These are phyloP conservation scores for Polysphondylium violaceum DNA, from an alignment of 78 protist species.

Conservation along the genomic window DNA sequence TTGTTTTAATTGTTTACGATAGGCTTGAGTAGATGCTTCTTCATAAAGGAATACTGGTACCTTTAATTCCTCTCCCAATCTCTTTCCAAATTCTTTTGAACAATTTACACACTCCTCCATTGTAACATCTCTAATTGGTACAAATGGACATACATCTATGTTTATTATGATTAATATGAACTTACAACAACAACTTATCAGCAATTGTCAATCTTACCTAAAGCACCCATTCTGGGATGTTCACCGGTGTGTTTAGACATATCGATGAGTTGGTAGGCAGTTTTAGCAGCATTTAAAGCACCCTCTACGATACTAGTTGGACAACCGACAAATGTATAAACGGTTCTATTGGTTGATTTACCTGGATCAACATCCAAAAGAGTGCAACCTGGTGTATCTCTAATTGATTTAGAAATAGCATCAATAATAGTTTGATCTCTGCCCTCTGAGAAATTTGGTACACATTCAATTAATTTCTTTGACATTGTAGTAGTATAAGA, in stretches of 20 bases:
- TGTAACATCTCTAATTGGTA: slow-evolving; percentile 79
- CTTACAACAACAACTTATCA: slow-evolving; percentile 20
- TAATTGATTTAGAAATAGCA: slow-evolving; percentile 72
- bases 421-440: slow-evolving; percentile 76
- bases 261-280: slow-evolving; percentile 74
- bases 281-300: slow-evolving; percentile 57
- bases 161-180: background rate
- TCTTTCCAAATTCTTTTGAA: slow-evolving; percentile 53
- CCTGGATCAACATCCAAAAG: slow-evolving; percentile 85
- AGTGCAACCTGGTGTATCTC: slow-evolving; percentile 67
- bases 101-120: slow-evolving; percentile 79
- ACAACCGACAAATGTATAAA: slow-evolving; percentile 79
- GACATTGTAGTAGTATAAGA: background rate
- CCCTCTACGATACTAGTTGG: slow-evolving; percentile 76
- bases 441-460: slow-evolving; percentile 87
- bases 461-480: slow-evolving; percentile 81
- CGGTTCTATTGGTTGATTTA: slow-evolving; percentile 83
- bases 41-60: slow-evolving; percentile 80
- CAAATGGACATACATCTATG: slow-evolving; percentile 83
- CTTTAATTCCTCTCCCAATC: slow-evolving; percentile 13
- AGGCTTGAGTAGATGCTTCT: slow-evolving; percentile 66
- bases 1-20: slow-evolving; percentile 58
- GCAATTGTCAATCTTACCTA: background rate
- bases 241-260: slow-evolving; percentile 81
- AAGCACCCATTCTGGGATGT: slow-evolving; percentile 85